phyloP scores from a whole-genome alignment of 2,329 filamentous ascomycete genomes.

The Thelonectria discophora region DNA sequence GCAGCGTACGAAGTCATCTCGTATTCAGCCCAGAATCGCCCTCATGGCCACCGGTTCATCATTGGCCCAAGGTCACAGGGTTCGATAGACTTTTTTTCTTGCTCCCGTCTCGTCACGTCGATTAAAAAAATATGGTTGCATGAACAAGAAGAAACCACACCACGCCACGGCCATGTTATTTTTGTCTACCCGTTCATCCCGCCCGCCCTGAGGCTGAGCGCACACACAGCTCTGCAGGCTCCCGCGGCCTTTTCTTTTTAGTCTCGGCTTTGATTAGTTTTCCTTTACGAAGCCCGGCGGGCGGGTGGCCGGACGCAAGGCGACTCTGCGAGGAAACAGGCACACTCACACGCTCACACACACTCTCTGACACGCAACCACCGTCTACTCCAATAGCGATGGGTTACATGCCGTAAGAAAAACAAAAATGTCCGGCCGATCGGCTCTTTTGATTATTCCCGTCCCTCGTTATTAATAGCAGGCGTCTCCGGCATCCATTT shows the following conservation, averaged over 20 bases:
- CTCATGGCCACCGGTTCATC: conserved; percentile 4
- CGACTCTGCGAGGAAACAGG: conserved; percentile 1
- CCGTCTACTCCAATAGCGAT: background rate
- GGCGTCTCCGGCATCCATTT: conserved; percentile 4
- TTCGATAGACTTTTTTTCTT: conserved; percentile 9
- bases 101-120: conserved; percentile 9
- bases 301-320: background rate
- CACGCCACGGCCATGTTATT: background rate
- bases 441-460: conserved; percentile 18
- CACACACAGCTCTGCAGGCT: background rate
- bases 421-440: conserved; percentile 16
- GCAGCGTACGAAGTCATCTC: conserved; percentile 8
- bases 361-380: conserved; percentile 5
- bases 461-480: background rate
- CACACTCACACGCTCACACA: conserved; percentile 2
- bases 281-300: conserved; percentile 12
- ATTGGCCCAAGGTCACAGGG: conserved; percentile 17
- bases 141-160: conserved; percentile 3
- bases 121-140: background rate
- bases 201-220: background rate
- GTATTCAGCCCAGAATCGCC: conserved; percentile 20
- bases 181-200: conserved; percentile 11
- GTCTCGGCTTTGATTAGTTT: conserved; percentile 4
- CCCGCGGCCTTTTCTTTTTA: background rate
- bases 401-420: conserved; percentile 6